Base-by-base conservation (phyloP, 208 protist genomes). In the Acanthamoeba triangularis region DNA sequence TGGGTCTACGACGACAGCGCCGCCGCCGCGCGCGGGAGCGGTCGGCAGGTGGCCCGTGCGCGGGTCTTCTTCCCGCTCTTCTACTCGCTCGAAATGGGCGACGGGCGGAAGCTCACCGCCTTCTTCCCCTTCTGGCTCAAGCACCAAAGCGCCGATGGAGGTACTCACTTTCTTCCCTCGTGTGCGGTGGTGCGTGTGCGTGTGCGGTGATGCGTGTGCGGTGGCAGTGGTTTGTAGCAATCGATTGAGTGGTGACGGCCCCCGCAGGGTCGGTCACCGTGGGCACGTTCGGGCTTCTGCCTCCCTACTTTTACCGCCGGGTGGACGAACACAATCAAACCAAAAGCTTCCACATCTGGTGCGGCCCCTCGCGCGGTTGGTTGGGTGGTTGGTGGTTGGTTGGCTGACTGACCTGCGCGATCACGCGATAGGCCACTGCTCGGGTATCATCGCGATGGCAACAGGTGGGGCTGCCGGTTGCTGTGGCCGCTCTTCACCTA, bases 121-220 rank as follows among this genome's bases (percentile, higher is more conserved):
- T 52, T 84, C 74, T 84, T 84, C 37, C 74, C 74, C 74, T 84
- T 84, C 74, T 84, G 74, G 74, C 44, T 84, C 74, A 16, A 84
- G 6, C 30, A 25, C 20, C 74, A 52, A 28, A 41, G 41, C 16
- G 20, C 72, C 18, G 33, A 47, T 16, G 30, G 18, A 47, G 44
- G 44, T 47, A 8, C 23, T 28, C 56, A 28, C 11, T 16, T 16
- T 59, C 52, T 59, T 59, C 52, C 49, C 49, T 11, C n/a, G 10
- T 5, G 16, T 1, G 2, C 72, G 7, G 14, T 35, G 20, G 59
- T 65, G 59, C 16, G 61, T n/a, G 61, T 20, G 8, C 63, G 63
- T 28, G 56, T 28, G 56, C 20, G 14, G 56, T 20, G 20, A 16
- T 28, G 56, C 16, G 49, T 1, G 49, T 18, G 49, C 49, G n/a